Evolutionary conservation across 2,329 filamentous ascomycete genomes (phyloP), one percentile per base, ranked within the genome.

Genomic region (Ophiostoma populinum): DNA sequence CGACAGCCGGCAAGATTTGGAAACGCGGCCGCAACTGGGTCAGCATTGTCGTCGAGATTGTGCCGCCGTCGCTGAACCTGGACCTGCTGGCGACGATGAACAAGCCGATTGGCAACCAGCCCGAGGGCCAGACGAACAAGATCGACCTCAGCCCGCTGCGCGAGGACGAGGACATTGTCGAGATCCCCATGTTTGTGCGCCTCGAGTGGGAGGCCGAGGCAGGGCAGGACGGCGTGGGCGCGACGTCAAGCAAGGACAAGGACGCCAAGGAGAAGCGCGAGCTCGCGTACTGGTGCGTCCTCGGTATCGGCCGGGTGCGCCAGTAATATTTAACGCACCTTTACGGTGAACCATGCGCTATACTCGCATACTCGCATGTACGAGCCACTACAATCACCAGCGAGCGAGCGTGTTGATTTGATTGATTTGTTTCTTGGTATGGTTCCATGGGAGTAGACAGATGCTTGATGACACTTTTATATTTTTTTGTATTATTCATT

Each of bases 1-100:
- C 80, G 12, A 85, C 92, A 54, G 81, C 81, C 0, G 90, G 87
- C 35, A 95, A 95, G 56, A 75, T 95, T n/a, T 98, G 83, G 80
- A 86, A 94, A 43, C 71, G 77, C 36, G 87, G 86, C 0, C 67
- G 86, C 24, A 98, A 95, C 53, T 94, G 86, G 81, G 90, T 90
- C 12, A 90, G 77, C 44, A 82, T 98, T 9, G 80, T 94, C 15
- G 64, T 98, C 18, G 90, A 98, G 53, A 78, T 98, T 11, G 70
- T 94, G 1, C 70, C 86, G 2, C 62, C 71, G 1, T 65, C 62
- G 29, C 51, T 75, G 16, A 52, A 54, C 24, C 45, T 58, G 2
- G 59, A 62, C 21, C 47, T 51, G 22, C 49, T 55, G 24, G 44
- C 45, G 1, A 32, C 42, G 39, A 38, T 32, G 22, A 46, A 40